Conservation (phyloP, 1,284 basidiomycete genomes). For the Mycena citricolor region DNA sequence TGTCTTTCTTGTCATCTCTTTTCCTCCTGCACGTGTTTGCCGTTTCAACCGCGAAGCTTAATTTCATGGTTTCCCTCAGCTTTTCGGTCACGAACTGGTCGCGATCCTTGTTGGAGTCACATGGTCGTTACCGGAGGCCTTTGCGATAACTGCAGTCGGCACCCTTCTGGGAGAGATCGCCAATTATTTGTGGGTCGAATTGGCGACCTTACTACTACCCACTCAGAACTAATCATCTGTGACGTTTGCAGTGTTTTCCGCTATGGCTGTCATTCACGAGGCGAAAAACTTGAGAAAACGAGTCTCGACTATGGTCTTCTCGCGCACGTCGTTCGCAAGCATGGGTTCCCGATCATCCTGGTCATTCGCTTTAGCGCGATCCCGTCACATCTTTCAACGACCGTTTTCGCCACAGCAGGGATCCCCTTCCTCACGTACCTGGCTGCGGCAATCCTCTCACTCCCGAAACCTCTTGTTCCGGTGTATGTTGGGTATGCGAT, state of each 20-base stretch:
- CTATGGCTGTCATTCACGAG: background rate
- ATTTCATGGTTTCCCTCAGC: slow-evolving; percentile 23
- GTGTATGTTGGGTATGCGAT: slow-evolving; percentile 50
- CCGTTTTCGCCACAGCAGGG: slow-evolving; percentile 66
- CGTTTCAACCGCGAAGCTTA: background rate
- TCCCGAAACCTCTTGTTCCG: slow-evolving; percentile 63
- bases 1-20: slow-evolving; percentile 1
- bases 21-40: slow-evolving; percentile 2
- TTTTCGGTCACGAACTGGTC: slow-evolving; percentile 57
- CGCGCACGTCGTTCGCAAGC: slow-evolving; percentile 36
- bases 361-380: slow-evolving; percentile 63
- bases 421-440: slow-evolving; percentile 60
- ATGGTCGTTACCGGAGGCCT: slow-evolving; percentile 66
- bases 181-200: slow-evolving; percentile 1
- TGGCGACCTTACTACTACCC: too few species aligned
- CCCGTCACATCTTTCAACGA: slow-evolving; percentile 61
- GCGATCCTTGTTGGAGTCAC: slow-evolving; percentile 56
- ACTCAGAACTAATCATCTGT: slow-evolving; percentile 42
- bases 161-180: slow-evolving; percentile 3
- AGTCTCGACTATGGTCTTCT: slow-evolving; percentile 1
- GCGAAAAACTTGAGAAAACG: slow-evolving; percentile 2
- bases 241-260: slow-evolving; percentile 5
- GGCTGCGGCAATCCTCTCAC: slow-evolving; percentile 55
- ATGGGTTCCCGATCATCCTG: slow-evolving; percentile 66
- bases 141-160: slow-evolving; percentile 50